These are phyloP conservation scores for Sporisorium sorghi DNA, from an alignment of 1,284 basidiomycete genomes.

Conservation along the genomic window DNA sequence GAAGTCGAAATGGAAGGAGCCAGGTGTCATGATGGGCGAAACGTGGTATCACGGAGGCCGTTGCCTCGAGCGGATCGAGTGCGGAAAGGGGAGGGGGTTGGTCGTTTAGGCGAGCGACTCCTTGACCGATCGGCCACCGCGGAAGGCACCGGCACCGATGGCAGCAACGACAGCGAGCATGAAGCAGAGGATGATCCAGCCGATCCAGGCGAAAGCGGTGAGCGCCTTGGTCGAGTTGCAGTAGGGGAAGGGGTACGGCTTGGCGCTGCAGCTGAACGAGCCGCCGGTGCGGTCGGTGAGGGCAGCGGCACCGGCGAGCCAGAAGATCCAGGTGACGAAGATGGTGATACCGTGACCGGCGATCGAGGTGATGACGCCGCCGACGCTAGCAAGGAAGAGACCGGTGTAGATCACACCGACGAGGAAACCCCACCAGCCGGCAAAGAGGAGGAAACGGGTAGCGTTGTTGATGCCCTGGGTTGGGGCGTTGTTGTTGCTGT, in stretches of 20 bases:
- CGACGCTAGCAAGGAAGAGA: slow-evolving; percentile 65
- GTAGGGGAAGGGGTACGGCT: slow-evolving; percentile 48
- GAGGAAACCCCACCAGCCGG: slow-evolving; percentile 67
- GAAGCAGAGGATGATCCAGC: slow-evolving; percentile 60
- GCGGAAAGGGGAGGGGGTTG: background rate
- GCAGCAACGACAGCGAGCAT: slow-evolving; percentile 61
- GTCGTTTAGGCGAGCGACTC: slow-evolving; percentile 57
- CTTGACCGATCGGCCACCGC: slow-evolving; percentile 66
- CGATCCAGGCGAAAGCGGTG: slow-evolving; percentile 66
- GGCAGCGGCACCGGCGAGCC: slow-evolving; percentile 62
- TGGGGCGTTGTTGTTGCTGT: slow-evolving; percentile 56
- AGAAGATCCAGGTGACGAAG: slow-evolving; percentile 66
- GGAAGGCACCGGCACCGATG: slow-evolving; percentile 65
- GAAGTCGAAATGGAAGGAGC: slow-evolving; percentile 13
- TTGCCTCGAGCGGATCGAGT: background rate
- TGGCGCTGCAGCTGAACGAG: slow-evolving; percentile 31
- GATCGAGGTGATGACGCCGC: slow-evolving; percentile 67
- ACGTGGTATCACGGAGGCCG: slow-evolving; percentile 37
- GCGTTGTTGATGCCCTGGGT: slow-evolving; percentile 44
- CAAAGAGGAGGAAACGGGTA: slow-evolving; percentile 64
- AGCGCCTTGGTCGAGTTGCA: slow-evolving; percentile 65
- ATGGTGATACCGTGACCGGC: slow-evolving; percentile 64
- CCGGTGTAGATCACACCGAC: slow-evolving; percentile 58
- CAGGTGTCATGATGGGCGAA: background rate
- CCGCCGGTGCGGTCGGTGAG: slow-evolving; percentile 58